Evolutionary conservation across 2,329 filamentous ascomycete genomes (phyloP).

Genomic region (Verticillium zaregamsianum): DNA sequence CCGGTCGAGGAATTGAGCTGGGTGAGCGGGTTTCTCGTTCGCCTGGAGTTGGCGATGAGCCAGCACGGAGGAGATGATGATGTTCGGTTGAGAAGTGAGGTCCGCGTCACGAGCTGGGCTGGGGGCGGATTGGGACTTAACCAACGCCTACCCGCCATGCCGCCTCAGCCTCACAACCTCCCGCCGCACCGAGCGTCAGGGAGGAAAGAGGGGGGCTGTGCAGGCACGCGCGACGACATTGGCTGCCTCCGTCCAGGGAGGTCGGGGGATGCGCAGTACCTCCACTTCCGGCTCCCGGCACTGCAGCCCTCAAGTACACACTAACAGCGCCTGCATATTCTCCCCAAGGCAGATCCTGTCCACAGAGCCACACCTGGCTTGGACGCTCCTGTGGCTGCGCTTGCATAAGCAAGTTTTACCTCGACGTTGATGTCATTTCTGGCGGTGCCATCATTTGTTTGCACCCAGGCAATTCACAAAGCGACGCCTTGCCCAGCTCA

Average conservation of each 20-base stretch:
- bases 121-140: not conserved
- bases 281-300: not conserved
- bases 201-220: conserved; percentile 1
- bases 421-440: not conserved
- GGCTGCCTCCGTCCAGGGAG: conserved; percentile 1
- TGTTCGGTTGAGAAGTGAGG: conserved; percentile 1
- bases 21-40: conserved; percentile 6
- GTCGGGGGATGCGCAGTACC: not conserved
- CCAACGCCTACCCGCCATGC: not conserved
- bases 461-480: too few relatives aligned
- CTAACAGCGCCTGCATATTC: not conserved
- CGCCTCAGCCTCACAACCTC: conserved; percentile 2
- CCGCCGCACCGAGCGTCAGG: not conserved
- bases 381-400: not conserved
- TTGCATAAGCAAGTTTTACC: not conserved
- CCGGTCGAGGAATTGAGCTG: not conserved
- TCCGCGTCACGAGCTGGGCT: not conserved
- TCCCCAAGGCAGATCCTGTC: not conserved
- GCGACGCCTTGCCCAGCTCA: too few relatives aligned
- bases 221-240: conserved; percentile 1
- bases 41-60: conserved; percentile 13
- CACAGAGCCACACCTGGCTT: not conserved
- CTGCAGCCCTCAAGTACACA: not conserved
- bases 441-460: too few relatives aligned
- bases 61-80: not conserved